A percentile compares a stretch with the other conserved stretches of the same genome.
These are phyloP conservation scores for Daldinia concentrica DNA, from an alignment of 495 filamentous ascomycete genomes.

Conservation along the genomic window DNA sequence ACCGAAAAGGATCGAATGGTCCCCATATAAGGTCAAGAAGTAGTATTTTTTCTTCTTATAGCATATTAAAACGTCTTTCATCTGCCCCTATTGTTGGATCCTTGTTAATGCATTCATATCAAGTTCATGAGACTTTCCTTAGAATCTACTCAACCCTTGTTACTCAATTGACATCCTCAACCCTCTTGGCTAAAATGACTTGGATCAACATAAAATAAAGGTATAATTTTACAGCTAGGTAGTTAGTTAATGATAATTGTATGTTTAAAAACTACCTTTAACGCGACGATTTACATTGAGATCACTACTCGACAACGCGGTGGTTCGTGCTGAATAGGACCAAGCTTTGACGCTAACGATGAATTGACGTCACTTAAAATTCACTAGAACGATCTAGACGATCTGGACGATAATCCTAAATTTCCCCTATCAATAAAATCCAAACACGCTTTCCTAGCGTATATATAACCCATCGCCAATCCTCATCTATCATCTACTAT, in stretches of 20 bases:
- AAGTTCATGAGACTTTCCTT: not conserved
- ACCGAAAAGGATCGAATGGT: not conserved
- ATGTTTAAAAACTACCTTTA: too few relatives aligned
- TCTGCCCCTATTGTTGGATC: not conserved
- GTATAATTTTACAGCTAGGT: not conserved
- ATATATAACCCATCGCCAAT: not conserved
- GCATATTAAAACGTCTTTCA: not conserved
- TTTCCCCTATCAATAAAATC: not conserved
- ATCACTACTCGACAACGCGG: slow-evolving; percentile 4
- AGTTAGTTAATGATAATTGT: too few relatives aligned
- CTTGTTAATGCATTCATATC: not conserved
- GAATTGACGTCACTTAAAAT: not conserved
- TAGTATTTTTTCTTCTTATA: too few relatives aligned
- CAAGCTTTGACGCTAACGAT: slow-evolving; percentile 10
- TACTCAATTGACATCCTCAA: too few relatives aligned
- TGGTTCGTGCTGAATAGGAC: slow-evolving; percentile 22
- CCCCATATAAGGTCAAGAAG: not conserved
- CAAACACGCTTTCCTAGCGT: too few relatives aligned
- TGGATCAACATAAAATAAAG: not conserved
- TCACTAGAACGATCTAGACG: not conserved
- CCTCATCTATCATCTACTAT: not conserved
- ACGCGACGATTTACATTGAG: not conserved
- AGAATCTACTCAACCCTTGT: not conserved
- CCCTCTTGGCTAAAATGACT: too few relatives aligned
- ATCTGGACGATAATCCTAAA: not conserved